phyloP scores from a whole-genome alignment of 306 rosid genomes.

The Cucurbita maxima region DNA sequence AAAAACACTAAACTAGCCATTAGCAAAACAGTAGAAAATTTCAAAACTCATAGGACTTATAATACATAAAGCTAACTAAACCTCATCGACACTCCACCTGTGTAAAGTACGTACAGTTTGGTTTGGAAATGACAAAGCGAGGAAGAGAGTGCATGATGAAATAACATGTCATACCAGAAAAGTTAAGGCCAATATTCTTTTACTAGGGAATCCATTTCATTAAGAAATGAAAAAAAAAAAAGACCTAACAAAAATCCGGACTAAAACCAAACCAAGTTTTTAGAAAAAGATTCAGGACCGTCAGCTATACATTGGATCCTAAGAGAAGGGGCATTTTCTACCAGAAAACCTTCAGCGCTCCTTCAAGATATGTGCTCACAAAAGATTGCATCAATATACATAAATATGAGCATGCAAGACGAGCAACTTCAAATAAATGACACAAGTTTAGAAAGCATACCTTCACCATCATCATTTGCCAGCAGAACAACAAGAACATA shows the following conservation, averaged over 20 bases:
- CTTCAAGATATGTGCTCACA: background rate
- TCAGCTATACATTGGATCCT: background rate
- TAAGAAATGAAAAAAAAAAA: too few relatives aligned
- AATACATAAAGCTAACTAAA: background rate
- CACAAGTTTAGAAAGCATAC: constrained; percentile 22
- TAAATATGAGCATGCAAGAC: background rate
- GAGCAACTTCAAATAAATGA: background rate
- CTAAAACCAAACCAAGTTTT: background rate
- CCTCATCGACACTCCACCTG: background rate
- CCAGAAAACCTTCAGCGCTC: background rate
- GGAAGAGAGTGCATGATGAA: background rate
- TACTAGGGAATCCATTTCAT: background rate
- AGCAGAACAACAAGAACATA: constrained; percentile 85
- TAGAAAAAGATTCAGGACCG: background rate
- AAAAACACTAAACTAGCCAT: background rate
- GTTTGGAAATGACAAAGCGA: background rate
- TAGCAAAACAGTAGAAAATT: background rate
- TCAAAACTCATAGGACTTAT: background rate
- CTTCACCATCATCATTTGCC: constrained; percentile 99
- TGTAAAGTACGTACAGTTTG: background rate
- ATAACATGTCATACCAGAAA: background rate
- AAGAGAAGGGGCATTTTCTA: background rate
- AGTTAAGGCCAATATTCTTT: background rate
- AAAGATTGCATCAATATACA: background rate
- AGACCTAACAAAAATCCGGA: background rate